Evolutionary conservation across 202 grass and related monocot species (phyloP), one percentile per base, ranked within the genome.

Genomic region (Zizania palustris): DNA sequence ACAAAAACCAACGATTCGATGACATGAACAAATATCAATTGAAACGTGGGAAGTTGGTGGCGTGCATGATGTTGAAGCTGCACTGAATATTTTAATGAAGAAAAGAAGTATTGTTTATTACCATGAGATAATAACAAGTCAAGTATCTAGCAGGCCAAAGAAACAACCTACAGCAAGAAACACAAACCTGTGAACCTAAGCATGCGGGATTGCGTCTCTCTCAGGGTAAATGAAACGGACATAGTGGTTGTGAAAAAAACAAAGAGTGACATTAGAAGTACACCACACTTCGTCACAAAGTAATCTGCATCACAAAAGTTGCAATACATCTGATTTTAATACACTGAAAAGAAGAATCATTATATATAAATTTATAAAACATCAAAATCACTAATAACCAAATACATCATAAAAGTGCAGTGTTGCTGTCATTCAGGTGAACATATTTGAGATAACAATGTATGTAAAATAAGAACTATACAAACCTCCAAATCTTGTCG

Each of bases 181-280:
- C 84, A 86, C 89, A 72, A 81, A 98, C 96, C 96, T 90, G 96
- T 98, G 78, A 98, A 98, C 73, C 86, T 87, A 85, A 98, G 96
- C 96, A 98, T 98, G 58, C 96, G 91, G 74, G 96, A 99, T 64
- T 99, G 96, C 0, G 96, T 99, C 65, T 99, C 96, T 88, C 96
- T 92, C 46, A 99, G 86, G 53, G 96, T 99, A 83, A 99, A 99
- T 80, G 96, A 99, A 83, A 99, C 96, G 28, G 96, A 99, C 96
- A 99, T 99, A 65, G 91, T 99, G 46, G 89, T 99, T 49, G 96
- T 99, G 81, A 99, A 96, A 83, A 99, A 99, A 63, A 99, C 96
- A 96, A 99, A 99, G 54, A 99, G 87, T 37, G 96, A 99, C 96
- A 99, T 95, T 72, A 99, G 89, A 85, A 99, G 96, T 45, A 99